These are phyloP conservation scores for Malus hybrid DNA, from an alignment of 331 rosid species.

Conservation along the genomic window DNA sequence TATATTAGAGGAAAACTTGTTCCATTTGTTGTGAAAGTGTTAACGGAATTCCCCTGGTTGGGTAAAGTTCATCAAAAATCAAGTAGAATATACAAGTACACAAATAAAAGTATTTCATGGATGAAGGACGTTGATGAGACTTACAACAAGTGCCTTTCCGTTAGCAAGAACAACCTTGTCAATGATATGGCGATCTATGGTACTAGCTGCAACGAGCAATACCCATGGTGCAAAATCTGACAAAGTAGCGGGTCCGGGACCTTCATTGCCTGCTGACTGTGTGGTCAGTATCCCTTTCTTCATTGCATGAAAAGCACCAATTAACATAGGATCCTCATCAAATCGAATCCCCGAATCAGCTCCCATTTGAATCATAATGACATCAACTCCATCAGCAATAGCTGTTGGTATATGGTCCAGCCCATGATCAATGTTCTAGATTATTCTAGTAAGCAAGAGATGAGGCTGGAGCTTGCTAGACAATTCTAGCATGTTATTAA, in stretches of 20 bases:
- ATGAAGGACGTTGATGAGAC: background rate
- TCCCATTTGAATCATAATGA: constrained; percentile 22
- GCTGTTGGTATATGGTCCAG: background rate
- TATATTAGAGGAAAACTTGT: constrained; percentile 13
- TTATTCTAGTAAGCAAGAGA: too few relatives aligned
- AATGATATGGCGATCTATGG: constrained; percentile 16
- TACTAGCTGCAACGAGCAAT: constrained; percentile 33
- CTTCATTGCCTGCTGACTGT: constrained; percentile 30
- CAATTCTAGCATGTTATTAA: too few relatives aligned
- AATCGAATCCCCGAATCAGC: background rate
- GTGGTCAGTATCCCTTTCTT: constrained; percentile 32
- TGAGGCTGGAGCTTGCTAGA: too few relatives aligned
- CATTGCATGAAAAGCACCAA: constrained; percentile 49
- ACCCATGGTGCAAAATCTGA: constrained; percentile 37
- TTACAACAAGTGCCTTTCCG: constrained; percentile 12
- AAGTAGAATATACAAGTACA: background rate
- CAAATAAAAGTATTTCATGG: background rate
- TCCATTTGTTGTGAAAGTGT: constrained; percentile 6
- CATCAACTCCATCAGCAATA: constrained; percentile 45
- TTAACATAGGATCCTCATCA: background rate
- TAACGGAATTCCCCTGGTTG: constrained; percentile 13
- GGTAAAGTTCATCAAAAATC: background rate
- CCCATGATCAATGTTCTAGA: too few relatives aligned
- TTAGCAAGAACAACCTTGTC: constrained; percentile 39
- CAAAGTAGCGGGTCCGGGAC: background rate